phyloP scores from a whole-genome alignment of 2,329 filamentous ascomycete species.

The Pseudogymnoascus sp. region DNA sequence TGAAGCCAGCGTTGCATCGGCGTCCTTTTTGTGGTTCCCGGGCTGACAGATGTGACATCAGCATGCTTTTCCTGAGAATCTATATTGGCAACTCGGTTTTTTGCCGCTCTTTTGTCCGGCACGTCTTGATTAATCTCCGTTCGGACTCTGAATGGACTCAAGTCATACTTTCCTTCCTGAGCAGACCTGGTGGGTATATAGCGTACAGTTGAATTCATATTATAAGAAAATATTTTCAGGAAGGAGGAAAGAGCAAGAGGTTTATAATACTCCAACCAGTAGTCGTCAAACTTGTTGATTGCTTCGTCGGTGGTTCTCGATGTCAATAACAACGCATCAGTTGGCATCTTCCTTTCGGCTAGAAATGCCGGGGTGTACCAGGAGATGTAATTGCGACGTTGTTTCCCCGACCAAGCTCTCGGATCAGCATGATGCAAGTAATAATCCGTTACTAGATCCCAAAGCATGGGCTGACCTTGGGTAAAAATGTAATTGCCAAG shows the following conservation, averaged over 20 bases:
- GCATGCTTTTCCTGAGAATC: slow-evolving; percentile 46
- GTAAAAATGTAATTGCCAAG: slow-evolving; percentile 89
- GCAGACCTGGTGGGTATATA: slow-evolving; percentile 70
- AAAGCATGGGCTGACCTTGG: slow-evolving; percentile 86
- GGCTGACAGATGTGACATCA: slow-evolving; percentile 36
- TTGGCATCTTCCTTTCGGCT: slow-evolving; percentile 40
- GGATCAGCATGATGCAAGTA: slow-evolving; percentile 90
- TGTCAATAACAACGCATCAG: slow-evolving; percentile 38
- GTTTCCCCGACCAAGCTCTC: slow-evolving; percentile 57
- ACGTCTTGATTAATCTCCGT: slow-evolving; percentile 51
- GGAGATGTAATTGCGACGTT: slow-evolving; percentile 66
- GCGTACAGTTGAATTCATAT: slow-evolving; percentile 81
- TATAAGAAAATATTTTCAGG: slow-evolving; percentile 84
- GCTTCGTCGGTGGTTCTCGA: slow-evolving; percentile 20
- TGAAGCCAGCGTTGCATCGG: slow-evolving; percentile 57
- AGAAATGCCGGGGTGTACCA: slow-evolving; percentile 79
- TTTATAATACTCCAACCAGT: slow-evolving; percentile 95
- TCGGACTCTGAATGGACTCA: slow-evolving; percentile 81
- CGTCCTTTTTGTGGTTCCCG: slow-evolving; percentile 39
- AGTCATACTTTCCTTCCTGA: slow-evolving; percentile 66
- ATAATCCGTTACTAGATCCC: slow-evolving; percentile 92
- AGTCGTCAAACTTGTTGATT: slow-evolving; percentile 67
- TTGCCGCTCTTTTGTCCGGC: slow-evolving; percentile 51
- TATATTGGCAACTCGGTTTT: slow-evolving; percentile 64
- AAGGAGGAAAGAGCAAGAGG: slow-evolving; percentile 83